These are phyloP conservation scores for Chlorella sp. DNA, from an alignment of 139 green algal species.

Conservation along the genomic window DNA sequence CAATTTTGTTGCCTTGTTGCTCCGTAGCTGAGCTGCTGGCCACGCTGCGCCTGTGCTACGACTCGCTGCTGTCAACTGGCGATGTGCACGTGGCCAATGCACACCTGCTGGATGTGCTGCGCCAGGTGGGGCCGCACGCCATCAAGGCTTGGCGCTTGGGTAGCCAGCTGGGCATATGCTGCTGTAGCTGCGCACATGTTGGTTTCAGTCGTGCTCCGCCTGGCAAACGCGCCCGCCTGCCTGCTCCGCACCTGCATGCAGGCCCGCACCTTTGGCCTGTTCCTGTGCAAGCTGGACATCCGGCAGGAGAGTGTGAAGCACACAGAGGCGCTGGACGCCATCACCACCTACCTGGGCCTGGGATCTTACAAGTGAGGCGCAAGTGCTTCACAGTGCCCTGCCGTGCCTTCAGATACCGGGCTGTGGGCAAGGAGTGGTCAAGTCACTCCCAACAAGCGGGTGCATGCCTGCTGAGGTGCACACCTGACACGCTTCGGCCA, in stretches of 20 bases:
- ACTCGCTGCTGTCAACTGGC: slow-evolving; percentile 66
- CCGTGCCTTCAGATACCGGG: no score
- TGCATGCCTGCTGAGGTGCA: no score
- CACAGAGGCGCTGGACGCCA: slow-evolving; percentile 85
- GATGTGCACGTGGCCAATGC: slow-evolving; percentile 77
- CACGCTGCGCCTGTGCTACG: slow-evolving; percentile 84
- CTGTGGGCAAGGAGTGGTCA: no score
- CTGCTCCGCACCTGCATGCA: slow-evolving; percentile 5
- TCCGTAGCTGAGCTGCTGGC: slow-evolving; percentile 52
- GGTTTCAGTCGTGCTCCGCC: neutral
- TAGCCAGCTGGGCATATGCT: no score
- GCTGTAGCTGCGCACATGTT: no score
- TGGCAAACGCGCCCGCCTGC: neutral
- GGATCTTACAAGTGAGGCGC: slow-evolving; percentile 73
- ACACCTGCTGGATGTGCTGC: slow-evolving; percentile 77
- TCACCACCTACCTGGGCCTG: slow-evolving; percentile 87
- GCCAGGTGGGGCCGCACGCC: slow-evolving; percentile 52
- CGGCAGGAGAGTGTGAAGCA: slow-evolving; percentile 77
- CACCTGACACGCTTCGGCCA: no score
- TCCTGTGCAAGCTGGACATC: slow-evolving; percentile 80
- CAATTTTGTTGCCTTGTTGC: neutral
- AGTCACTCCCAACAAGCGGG: no score
- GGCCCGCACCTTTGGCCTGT: slow-evolving; percentile 71
- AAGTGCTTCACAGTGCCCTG: no score
- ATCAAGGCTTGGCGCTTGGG: no score